A percentile compares a stretch with the other conserved stretches of the same genome.
phyloP scores from a whole-genome alignment of 208 protist genomes.

The Histomonas meleagridis region DNA sequence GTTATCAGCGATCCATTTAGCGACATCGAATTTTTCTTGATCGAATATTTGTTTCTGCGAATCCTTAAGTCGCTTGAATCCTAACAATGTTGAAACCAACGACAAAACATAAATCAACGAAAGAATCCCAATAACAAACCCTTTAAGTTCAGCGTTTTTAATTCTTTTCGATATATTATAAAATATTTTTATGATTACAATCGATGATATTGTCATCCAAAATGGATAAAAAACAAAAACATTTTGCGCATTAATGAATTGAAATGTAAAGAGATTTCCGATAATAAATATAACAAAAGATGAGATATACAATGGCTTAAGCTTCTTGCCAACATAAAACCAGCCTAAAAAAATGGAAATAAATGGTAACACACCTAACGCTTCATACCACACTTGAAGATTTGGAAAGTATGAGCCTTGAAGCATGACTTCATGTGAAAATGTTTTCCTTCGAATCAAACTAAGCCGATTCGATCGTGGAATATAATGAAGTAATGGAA shows the following conservation, averaged over 20 bases:
- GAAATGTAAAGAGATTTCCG: background rate
- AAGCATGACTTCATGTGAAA: background rate
- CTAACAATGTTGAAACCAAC: background rate
- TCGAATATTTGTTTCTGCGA: too few species aligned
- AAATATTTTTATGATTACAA: background rate
- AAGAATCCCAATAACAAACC: too few species aligned
- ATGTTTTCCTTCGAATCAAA: background rate
- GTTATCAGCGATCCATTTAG: background rate
- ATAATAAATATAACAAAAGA: background rate
- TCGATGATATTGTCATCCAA: background rate
- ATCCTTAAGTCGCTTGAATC: too few species aligned
- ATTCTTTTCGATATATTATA: background rate
- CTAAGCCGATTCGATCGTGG: background rate
- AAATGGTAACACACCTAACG: background rate
- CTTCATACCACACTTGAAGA: background rate
- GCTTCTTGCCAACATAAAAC: background rate
- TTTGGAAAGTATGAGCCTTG: background rate
- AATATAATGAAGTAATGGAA: background rate
- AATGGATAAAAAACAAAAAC: slow-evolving; percentile 10
- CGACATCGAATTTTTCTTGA: too few species aligned
- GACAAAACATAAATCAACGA: too few species aligned
- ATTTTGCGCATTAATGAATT: background rate
- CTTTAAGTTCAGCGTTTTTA: too few species aligned
- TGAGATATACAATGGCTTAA: background rate
- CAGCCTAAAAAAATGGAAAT: background rate